phyloP scores from a whole-genome alignment of 139 green algal species.

The Trebouxia sp. region DNA sequence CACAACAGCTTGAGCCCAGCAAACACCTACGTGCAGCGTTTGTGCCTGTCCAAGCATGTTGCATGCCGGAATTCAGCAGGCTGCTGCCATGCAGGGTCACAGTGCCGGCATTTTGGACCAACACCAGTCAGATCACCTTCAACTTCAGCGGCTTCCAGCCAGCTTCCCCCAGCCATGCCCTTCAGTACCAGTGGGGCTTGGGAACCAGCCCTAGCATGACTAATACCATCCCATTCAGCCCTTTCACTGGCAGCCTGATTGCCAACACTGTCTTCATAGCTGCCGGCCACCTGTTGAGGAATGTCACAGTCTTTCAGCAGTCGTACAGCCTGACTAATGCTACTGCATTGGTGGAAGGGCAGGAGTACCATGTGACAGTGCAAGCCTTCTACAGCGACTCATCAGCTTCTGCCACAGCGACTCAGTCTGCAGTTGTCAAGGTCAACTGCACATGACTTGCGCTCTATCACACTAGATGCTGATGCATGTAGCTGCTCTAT shows the following conservation, averaged over 20 bases:
- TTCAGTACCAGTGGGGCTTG: conserved; percentile 57
- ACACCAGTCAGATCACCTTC: conserved; percentile 40
- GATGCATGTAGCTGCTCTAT: not conserved
- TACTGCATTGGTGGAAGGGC: conserved; percentile 34
- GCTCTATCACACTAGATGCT: conserved; percentile 42
- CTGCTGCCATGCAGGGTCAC: conserved; percentile 40
- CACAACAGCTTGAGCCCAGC: too few relatives aligned
- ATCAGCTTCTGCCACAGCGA: conserved; percentile 29
- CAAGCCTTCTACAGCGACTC: conserved; percentile 22
- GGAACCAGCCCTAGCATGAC: conserved; percentile 38
- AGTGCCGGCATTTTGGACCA: conserved; percentile 44
- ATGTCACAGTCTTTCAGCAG: conserved; percentile 31
- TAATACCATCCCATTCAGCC: conserved; percentile 38
- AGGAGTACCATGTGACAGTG: conserved; percentile 64
- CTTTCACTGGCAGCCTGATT: conserved; percentile 20
- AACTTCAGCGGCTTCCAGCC: conserved; percentile 45
- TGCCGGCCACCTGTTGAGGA: not conserved
- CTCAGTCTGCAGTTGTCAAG: conserved; percentile 31
- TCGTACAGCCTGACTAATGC: conserved; percentile 19
- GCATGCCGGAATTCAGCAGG: too few relatives aligned
- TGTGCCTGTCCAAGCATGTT: too few relatives aligned
- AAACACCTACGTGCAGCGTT: too few relatives aligned
- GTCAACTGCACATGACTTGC: conserved; percentile 35
- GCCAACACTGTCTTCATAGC: not conserved
- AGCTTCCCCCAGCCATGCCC: conserved; percentile 19